These are phyloP conservation scores for Cryphonectria parasitica DNA, from an alignment of 2,329 filamentous ascomycete genomes.

Conservation along the genomic window DNA sequence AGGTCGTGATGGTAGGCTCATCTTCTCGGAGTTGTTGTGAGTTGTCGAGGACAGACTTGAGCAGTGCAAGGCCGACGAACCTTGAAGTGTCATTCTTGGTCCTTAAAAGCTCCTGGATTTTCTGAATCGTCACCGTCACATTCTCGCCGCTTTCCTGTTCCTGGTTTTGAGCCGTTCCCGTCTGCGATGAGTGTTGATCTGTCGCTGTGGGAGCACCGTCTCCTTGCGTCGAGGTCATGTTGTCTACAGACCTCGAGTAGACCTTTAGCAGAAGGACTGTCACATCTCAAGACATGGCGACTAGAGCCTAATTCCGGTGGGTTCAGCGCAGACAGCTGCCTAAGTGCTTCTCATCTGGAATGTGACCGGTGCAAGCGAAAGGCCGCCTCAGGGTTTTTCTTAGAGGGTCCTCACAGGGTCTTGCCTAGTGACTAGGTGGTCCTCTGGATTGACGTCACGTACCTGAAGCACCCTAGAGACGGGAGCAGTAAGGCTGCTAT, in stretches of 20 bases:
- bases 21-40: conserved; percentile 55
- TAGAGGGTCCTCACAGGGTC: background rate
- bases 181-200: background rate
- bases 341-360: background rate
- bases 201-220: background rate
- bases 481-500: background rate
- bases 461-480: background rate
- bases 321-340: background rate
- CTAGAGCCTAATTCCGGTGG: background rate
- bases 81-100: conserved; percentile 68
- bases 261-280: background rate
- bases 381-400: background rate
- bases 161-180: background rate
- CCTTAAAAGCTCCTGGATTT: conserved; percentile 59
- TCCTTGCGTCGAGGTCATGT: background rate
- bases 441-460: conserved; percentile 1
- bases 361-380: background rate
- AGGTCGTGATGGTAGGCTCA: conserved; percentile 46
- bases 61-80: conserved; percentile 68
- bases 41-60: conserved; percentile 69
- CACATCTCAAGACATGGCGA: background rate
- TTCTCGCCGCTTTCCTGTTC: background rate
- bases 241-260: background rate
- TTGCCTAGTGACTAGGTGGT: background rate
- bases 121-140: conserved; percentile 36